Conservation (phyloP, 129 eudicot species). For the Chrysanthemum makinoi region DNA sequence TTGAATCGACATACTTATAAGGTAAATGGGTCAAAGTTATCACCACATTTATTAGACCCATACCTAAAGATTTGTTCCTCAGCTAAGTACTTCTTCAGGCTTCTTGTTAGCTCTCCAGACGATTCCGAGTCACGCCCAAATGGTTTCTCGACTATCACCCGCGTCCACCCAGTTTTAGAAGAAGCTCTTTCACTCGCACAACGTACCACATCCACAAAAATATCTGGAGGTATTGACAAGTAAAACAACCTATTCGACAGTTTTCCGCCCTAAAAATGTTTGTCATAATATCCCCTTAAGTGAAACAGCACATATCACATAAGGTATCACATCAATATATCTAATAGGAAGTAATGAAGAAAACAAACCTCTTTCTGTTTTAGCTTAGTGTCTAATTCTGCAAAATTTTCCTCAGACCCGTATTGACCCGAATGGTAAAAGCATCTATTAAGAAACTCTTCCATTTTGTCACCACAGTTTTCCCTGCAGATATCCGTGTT, state of each 20-base stretch:
- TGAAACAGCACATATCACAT: background rate
- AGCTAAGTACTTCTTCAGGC: slow-evolving; percentile 61
- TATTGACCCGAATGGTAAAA: slow-evolving; percentile 91
- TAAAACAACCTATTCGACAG: slow-evolving; percentile 80
- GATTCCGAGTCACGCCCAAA: slow-evolving; percentile 89
- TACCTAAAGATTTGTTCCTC: slow-evolving; percentile 98
- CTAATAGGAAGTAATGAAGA: background rate
- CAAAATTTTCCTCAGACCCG: slow-evolving; percentile 68
- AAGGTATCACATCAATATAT: slow-evolving; percentile 7
- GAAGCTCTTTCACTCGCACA: slow-evolving; percentile 83
- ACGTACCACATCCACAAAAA: slow-evolving; percentile 81
- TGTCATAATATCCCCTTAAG: background rate
- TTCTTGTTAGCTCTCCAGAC: slow-evolving; percentile 76
- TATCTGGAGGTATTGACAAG: slow-evolving; percentile 86
- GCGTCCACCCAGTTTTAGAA: slow-evolving; percentile 85
- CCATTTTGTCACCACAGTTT: slow-evolving; percentile 87
- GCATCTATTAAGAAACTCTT: slow-evolving; percentile 66
- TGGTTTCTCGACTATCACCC: slow-evolving; percentile 98
- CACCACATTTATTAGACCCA: background rate
- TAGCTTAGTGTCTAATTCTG: slow-evolving; percentile 54
- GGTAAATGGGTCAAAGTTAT: background rate
- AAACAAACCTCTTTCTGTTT: slow-evolving; percentile 64
- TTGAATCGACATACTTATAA: background rate
- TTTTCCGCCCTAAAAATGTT: slow-evolving; percentile 48
- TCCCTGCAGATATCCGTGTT: slow-evolving; percentile 42